Evolutionary conservation across 495 filamentous ascomycete species (phyloP).

Genomic region (Daldinia concentrica): DNA sequence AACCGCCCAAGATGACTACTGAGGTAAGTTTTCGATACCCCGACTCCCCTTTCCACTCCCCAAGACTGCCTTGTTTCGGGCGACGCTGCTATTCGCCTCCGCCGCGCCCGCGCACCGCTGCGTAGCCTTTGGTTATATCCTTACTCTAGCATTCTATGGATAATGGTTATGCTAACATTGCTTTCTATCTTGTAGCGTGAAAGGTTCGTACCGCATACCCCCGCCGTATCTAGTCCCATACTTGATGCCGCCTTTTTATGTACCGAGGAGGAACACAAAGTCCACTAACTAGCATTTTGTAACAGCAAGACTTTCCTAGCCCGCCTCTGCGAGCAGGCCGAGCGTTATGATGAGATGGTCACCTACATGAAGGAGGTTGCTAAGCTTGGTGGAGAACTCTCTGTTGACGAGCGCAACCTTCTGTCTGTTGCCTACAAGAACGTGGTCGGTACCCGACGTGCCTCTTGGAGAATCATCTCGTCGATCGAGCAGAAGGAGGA

Average conservation of each 20-base stretch:
- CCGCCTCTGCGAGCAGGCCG: conserved; percentile 99
- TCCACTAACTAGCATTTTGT: conserved; percentile 50
- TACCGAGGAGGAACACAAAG: conserved; percentile 23
- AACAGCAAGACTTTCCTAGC: conserved; percentile 99
- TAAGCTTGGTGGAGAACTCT: conserved; percentile 96
- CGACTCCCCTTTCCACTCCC: conserved; percentile 30
- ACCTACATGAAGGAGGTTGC: conserved; percentile 99
- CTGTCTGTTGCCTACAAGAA: conserved; percentile 99
- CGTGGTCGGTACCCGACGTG: conserved; percentile 97
- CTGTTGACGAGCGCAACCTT: conserved; percentile 98
- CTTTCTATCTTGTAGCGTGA: conserved; percentile 70
- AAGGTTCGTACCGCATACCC: conserved; percentile 65
- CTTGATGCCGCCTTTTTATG: conserved; percentile 16
- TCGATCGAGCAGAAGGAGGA: conserved; percentile 99
- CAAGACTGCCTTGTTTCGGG: conserved; percentile 42
- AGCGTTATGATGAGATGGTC: conserved; percentile 99
- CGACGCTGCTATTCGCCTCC: conserved; percentile 45
- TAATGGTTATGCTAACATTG: conserved; percentile 54
- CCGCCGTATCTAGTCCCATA: conserved; percentile 28
- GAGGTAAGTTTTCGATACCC: conserved; percentile 64
- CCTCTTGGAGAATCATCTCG: conserved; percentile 99
- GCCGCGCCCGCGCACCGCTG: conserved; percentile 32
- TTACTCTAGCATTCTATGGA: conserved; percentile 24
- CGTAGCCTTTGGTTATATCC: conserved; percentile 20
- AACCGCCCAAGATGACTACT: conserved; percentile 66